Evolutionary conservation across 2,329 filamentous ascomycete genomes (phyloP), one percentile per base, ranked within the genome.

Genomic region (Alternaria hordeiaustralica): DNA sequence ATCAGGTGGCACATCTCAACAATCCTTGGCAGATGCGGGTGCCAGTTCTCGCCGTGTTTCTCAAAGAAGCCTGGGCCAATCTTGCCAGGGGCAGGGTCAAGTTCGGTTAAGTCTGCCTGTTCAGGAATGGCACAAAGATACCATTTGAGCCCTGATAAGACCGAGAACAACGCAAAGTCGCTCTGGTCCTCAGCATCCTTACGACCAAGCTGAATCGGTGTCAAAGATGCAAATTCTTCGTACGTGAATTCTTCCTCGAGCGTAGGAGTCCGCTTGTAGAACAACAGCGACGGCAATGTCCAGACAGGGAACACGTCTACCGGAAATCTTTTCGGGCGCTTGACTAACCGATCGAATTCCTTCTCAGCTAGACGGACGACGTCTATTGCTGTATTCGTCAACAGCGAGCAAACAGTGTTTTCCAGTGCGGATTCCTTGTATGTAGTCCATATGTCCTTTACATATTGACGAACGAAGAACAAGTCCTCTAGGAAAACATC

Each of bases 331-430:
- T n/a, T 36, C 0, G 33, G 33, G 1, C 33, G 33, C 7, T 9
- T 36, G 33, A 36, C 0, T 2, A 36, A 4, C 4, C 1, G 0
- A 9, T 1, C 33, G 0, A 36, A 36, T 1, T 36, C 7, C 0
- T 9, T 36, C 7, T 36, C 33, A 36, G 33, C 33, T 36, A 36
- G 4, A 36, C 33, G 33, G 1, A 36, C 4, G 33, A 36, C 33
- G 2, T 36, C 33, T 36, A 36, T 36, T 9, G 33, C 33, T 36
- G 33, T 36, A 9, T 36, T 36, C 33, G 33, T 36, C 6, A 36
- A n/a, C 7, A 36, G 2, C 7, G 33, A 36, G 7, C 33, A 36
- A 2, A 36, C 33, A 3, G n/a, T 36, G 33, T 36, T 36, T 4
- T 36, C 33, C 13, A 36, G 0, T 4, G 5, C 13, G 13, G 13